Evolutionary conservation across 768 basidiomycete species (phyloP).

Genomic region (Mrakia hoshinonis): DNA sequence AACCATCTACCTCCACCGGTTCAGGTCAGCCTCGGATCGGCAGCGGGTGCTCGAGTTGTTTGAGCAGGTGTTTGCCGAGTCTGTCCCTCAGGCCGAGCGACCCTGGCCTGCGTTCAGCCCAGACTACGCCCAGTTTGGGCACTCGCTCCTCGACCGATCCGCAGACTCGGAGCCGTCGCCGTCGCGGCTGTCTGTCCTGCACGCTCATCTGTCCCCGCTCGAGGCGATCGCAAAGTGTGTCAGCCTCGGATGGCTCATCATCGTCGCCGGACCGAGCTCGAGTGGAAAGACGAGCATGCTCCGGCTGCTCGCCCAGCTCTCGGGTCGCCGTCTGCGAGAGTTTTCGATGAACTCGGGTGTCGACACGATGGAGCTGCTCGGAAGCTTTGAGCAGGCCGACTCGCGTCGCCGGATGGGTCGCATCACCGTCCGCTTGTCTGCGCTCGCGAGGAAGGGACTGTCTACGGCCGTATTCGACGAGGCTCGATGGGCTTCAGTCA

Average conservation of each 20-base stretch:
- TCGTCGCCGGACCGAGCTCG: conserved; percentile 64
- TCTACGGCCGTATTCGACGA: conserved; percentile 13
- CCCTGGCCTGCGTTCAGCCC: conserved; percentile 38
- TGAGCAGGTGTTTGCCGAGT: conserved; percentile 36
- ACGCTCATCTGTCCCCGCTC: conserved; percentile 55
- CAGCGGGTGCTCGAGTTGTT: conserved; percentile 39
- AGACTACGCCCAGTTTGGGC: conserved; percentile 56
- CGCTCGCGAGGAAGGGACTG: neutral
- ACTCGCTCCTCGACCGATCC: conserved; percentile 46
- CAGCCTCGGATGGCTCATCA: conserved; percentile 74
- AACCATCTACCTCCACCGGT: conserved; percentile 73
- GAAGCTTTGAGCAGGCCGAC: conserved; percentile 90
- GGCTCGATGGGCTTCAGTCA: conserved; percentile 8
- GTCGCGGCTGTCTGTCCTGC: conserved; percentile 49
- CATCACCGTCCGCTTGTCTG: conserved; percentile 10
- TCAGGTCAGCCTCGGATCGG: conserved; percentile 66
- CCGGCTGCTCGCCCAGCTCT: conserved; percentile 57
- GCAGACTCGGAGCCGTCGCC: conserved; percentile 37
- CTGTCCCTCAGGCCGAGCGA: conserved; percentile 47
- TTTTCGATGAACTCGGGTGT: conserved; percentile 74
- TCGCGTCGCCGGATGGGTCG: conserved; percentile 16
- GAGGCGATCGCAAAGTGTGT: conserved; percentile 70
- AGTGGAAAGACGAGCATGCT: conserved; percentile 75
- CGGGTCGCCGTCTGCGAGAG: conserved; percentile 62
- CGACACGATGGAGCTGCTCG: conserved; percentile 87